These are phyloP conservation scores for Ogataea hybrid DNA, from an alignment of 1,139 yeast genomes.

Conservation along the genomic window DNA sequence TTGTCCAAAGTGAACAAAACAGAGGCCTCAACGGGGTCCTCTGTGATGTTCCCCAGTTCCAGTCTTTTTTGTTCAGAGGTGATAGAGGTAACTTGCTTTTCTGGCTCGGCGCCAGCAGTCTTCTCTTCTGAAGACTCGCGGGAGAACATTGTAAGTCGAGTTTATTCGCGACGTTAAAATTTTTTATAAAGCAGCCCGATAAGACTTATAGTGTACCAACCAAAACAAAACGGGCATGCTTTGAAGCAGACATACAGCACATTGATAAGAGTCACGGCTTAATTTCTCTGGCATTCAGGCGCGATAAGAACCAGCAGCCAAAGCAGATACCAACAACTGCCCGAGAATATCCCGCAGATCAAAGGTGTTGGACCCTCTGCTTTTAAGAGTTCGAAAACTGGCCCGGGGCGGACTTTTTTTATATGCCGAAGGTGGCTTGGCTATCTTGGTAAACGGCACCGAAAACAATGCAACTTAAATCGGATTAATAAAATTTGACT, in stretches of 20 bases:
- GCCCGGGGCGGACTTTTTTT: not conserved
- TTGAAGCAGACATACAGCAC: not conserved
- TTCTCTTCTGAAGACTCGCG: slow-evolving; percentile 1
- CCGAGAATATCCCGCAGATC: too few species aligned
- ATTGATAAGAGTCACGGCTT: not conserved
- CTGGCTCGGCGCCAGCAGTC: slow-evolving; percentile 6
- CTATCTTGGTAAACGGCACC: not conserved
- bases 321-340: too few species aligned
- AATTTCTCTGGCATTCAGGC: not conserved
- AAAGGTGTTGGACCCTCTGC: too few species aligned
- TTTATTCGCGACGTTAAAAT: not conserved
- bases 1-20: slow-evolving; percentile 27
- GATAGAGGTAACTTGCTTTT: slow-evolving; percentile 11
- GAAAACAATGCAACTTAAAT: not conserved
- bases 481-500: not conserved
- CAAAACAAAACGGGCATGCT: not conserved
- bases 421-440: not conserved
- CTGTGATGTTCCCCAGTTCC: slow-evolving; percentile 24
- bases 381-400: too few species aligned
- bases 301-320: not conserved
- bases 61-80: slow-evolving; percentile 22
- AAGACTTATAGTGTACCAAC: not conserved
- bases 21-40: slow-evolving; percentile 29
- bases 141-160: not conserved
- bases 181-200: not conserved